Evolutionary conservation across 495 filamentous ascomycete species (phyloP).

Genomic region (Aspergillus funiculosus): DNA sequence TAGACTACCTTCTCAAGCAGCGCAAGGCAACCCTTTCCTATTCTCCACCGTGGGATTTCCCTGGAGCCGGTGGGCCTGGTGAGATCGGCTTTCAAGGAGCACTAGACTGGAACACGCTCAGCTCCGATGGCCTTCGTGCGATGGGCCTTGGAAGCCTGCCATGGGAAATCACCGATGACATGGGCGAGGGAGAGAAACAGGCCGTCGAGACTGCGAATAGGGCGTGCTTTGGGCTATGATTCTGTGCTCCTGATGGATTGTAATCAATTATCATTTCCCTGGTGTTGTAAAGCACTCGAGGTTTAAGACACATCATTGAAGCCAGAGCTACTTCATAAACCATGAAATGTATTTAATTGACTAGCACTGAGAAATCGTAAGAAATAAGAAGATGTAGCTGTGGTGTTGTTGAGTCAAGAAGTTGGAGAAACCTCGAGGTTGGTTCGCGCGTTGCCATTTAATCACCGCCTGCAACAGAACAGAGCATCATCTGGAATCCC

Average conservation of each 20-base stretch:
- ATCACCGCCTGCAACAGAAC: conserved; percentile 16
- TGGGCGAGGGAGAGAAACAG: conserved; percentile 51
- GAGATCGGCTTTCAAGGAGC: conserved; percentile 37
- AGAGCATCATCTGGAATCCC: neutral
- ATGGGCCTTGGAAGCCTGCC: conserved; percentile 51
- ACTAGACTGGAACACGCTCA: conserved; percentile 35
- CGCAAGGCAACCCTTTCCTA: conserved; percentile 46
- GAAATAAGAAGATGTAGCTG: neutral
- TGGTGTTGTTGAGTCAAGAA: neutral
- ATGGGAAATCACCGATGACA: conserved; percentile 43
- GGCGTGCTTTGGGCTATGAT: conserved; percentile 32
- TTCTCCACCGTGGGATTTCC: conserved; percentile 54
- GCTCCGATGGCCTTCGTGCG: conserved; percentile 46
- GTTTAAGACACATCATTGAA: no score
- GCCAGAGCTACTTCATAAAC: no score
- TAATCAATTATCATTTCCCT: neutral
- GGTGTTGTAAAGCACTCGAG: neutral
- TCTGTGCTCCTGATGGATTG: neutral
- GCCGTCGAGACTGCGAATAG: conserved; percentile 56
- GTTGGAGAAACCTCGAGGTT: neutral
- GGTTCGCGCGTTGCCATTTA: neutral
- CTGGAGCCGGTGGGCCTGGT: conserved; percentile 52
- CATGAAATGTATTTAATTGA: no score
- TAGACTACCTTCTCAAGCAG: conserved; percentile 62
- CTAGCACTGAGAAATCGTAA: no score